Percentiles rank a stretch among this genome's conserved stretches.
phyloP scores from a whole-genome alignment of 176 grass and related monocot genomes.

The Rhynchospora pubera region DNA sequence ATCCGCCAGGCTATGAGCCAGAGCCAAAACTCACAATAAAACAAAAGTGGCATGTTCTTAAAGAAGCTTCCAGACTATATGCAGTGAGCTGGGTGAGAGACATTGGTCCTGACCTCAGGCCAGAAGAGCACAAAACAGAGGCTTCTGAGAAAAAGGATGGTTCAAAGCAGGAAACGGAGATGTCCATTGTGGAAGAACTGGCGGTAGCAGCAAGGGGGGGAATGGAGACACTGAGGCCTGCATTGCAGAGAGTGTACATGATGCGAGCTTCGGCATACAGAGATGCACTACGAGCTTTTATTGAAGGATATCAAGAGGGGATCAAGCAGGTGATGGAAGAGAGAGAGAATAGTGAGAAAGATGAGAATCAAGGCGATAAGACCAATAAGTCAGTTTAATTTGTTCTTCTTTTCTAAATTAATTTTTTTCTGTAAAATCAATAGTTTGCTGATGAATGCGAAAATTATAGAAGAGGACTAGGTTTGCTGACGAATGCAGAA shows the following conservation, averaged over 20 bases:
- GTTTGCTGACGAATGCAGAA: too few species aligned
- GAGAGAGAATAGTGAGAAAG: constrained; percentile 19
- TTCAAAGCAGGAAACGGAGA: constrained; percentile 5
- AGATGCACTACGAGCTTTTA: constrained; percentile 31
- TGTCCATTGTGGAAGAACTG: constrained; percentile 30
- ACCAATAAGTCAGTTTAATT: constrained; percentile 17
- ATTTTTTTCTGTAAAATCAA: neutral
- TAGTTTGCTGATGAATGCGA: neutral
- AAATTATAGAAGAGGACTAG: neutral
- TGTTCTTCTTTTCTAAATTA: neutral
- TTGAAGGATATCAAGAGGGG: constrained; percentile 43
- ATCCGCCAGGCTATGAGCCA: constrained; percentile 45
- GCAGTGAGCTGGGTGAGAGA: constrained; percentile 33
- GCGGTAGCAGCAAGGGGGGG: constrained; percentile 35
- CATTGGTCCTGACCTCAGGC: constrained; percentile 29
- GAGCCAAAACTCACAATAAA: constrained; percentile 32
- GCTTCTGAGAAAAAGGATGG: neutral
- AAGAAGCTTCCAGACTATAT: constrained; percentile 59
- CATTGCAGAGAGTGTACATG: constrained; percentile 38
- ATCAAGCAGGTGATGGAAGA: constrained; percentile 32
- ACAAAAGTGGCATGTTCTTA: constrained; percentile 47
- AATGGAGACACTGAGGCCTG: constrained; percentile 36
- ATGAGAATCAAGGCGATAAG: neutral
- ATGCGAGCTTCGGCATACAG: constrained; percentile 29
- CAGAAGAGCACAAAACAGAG: constrained; percentile 16